Conservation (phyloP, 129 eudicot species). For the Rutidosis leptorrhynchoides region DNA sequence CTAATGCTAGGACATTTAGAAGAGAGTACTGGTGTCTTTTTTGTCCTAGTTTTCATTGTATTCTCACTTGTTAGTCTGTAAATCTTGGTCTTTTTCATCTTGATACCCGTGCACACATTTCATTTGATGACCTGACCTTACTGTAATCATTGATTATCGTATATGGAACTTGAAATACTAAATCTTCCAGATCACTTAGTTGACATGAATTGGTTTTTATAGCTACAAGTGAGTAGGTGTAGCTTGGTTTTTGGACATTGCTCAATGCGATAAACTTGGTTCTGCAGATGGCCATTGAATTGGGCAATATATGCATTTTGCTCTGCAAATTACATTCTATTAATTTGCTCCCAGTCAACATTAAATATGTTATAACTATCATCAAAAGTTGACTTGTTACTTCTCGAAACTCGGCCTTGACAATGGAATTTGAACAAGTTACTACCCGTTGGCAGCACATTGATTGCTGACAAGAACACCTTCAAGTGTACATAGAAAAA, state of each 20-base stretch:
- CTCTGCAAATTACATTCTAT: neutral
- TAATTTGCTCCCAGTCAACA: neutral
- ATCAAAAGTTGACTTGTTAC: neutral
- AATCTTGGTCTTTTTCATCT: neutral
- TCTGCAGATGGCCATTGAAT: slow-evolving; percentile 1
- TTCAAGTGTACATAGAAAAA: neutral
- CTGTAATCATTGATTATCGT: neutral
- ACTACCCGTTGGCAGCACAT: neutral
- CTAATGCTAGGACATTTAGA: neutral
- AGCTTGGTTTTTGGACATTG: neutral
- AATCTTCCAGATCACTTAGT: neutral
- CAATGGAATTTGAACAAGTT: neutral
- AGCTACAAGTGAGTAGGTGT: neutral
- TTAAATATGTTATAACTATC: neutral
- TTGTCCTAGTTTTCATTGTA: neutral
- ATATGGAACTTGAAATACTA: neutral
- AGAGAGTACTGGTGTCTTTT: neutral
- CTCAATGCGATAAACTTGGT: neutral
- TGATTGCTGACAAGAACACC: neutral
- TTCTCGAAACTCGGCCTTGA: neutral
- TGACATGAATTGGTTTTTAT: neutral
- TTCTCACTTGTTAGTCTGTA: neutral
- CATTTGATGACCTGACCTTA: neutral
- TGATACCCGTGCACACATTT: neutral
- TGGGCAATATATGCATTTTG: neutral